These are phyloP conservation scores for Monosporascus sp. DNA, from an alignment of 2,329 filamentous ascomycete genomes.

Conservation along the genomic window DNA sequence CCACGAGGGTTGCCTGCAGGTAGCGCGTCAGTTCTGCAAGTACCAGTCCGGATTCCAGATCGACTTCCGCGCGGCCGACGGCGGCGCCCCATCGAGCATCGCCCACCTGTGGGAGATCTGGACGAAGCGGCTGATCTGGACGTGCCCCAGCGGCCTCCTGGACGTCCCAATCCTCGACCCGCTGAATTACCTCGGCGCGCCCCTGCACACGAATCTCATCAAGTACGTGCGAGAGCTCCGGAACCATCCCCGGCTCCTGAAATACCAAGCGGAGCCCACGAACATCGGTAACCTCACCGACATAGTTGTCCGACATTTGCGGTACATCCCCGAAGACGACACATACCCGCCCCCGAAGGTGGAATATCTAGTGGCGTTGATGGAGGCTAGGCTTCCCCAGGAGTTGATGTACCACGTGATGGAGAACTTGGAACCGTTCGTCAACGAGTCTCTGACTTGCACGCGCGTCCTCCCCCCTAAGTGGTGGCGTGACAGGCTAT, in stretches of 20 bases:
- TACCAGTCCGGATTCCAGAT: conserved; percentile 7
- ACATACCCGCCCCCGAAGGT: neutral
- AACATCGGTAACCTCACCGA: neutral
- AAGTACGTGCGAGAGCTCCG: neutral
- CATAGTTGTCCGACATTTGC: too few species aligned
- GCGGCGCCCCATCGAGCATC: conserved; percentile 12
- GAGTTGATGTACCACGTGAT: conserved; percentile 10
- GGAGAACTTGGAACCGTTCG: conserved; percentile 10
- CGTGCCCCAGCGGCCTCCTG: neutral
- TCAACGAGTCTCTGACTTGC: conserved; percentile 3
- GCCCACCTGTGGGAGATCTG: conserved; percentile 20
- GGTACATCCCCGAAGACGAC: too few species aligned
- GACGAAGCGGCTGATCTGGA: conserved; percentile 15
- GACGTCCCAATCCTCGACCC: conserved; percentile 8
- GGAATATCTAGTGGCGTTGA: neutral
- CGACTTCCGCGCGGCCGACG: conserved; percentile 8
- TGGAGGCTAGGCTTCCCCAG: conserved; percentile 1
- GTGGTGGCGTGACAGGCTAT: conserved; percentile 14
- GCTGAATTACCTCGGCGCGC: conserved; percentile 5
- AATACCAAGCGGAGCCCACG: conserved; percentile 6
- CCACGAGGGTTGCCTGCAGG: conserved; percentile 10
- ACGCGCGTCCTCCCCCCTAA: conserved; percentile 9
- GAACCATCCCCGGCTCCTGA: neutral
- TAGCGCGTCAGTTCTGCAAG: conserved; percentile 11
- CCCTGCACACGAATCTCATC: neutral